Percentiles rank a stretch among this genome's conserved stretches.
Evolutionary conservation across 306 rosid genomes (phyloP).

Genomic region (Begonia peltatifolia): DNA sequence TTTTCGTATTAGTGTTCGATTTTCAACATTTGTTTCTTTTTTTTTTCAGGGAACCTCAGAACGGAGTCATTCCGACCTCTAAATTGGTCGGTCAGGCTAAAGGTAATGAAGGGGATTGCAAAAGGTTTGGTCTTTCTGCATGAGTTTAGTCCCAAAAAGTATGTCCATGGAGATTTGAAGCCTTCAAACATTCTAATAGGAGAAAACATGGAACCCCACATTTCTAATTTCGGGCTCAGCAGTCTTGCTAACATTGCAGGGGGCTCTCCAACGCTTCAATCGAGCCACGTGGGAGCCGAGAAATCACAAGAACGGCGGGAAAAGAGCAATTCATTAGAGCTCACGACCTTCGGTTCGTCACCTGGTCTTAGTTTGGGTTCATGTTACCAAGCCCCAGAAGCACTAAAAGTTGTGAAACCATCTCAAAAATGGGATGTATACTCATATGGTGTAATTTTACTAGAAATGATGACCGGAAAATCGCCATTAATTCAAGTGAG

Average conservation of each 20-base stretch:
- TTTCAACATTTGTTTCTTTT: not conserved
- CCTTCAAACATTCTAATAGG: slow-evolving; percentile 76
- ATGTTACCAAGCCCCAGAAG: slow-evolving; percentile 72
- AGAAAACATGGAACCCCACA: slow-evolving; percentile 59
- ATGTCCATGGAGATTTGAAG: slow-evolving; percentile 94
- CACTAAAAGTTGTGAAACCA: slow-evolving; percentile 63
- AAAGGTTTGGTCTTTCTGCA: slow-evolving; percentile 81
- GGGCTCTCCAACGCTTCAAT: slow-evolving; percentile 67
- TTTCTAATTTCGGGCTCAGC: slow-evolving; percentile 88
- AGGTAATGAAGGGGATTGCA: slow-evolving; percentile 71
- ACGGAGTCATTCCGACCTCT: slow-evolving; percentile 35
- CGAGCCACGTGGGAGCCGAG: slow-evolving; percentile 36
- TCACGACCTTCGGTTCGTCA: slow-evolving; percentile 12
- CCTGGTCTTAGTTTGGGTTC: slow-evolving; percentile 20
- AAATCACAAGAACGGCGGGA: slow-evolving; percentile 5
- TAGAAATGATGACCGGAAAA: slow-evolving; percentile 67
- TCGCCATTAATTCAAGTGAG: slow-evolving; percentile 58
- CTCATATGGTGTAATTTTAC: slow-evolving; percentile 68
- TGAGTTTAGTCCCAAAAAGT: slow-evolving; percentile 91
- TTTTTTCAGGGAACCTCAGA: slow-evolving; percentile 56
- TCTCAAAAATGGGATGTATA: slow-evolving; percentile 92
- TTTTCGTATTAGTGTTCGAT: too few species aligned
- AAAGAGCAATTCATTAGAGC: slow-evolving; percentile 36
- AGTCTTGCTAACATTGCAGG: slow-evolving; percentile 93
- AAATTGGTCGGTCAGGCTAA: slow-evolving; percentile 55